Evolutionary conservation across 2,329 filamentous ascomycete species (phyloP).

Genomic region (Microsporum ferrugineum): DNA sequence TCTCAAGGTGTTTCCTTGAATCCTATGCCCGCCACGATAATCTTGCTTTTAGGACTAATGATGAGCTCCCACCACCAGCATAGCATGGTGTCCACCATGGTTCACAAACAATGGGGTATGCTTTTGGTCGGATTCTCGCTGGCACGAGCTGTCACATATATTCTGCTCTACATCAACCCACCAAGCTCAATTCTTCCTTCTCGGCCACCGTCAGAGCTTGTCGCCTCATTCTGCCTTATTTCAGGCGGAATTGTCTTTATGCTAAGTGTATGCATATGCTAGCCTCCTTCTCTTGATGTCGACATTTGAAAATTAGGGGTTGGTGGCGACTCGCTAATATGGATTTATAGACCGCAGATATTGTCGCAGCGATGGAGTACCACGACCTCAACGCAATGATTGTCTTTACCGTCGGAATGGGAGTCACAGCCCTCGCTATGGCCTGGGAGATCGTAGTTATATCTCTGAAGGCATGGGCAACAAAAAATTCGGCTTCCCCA

Average conservation of each 20-base stretch:
- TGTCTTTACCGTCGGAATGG: conserved; percentile 78
- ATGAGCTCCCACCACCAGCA: conserved; percentile 86
- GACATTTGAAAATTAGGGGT: neutral
- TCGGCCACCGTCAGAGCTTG: conserved; percentile 79
- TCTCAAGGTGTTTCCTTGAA: conserved; percentile 70
- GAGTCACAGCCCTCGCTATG: conserved; percentile 71
- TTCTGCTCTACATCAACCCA: conserved; percentile 66
- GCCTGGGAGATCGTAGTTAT: conserved; percentile 68
- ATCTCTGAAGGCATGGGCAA: conserved; percentile 79
- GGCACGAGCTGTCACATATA: conserved; percentile 66
- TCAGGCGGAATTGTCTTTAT: conserved; percentile 86
- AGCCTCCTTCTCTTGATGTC: neutral
- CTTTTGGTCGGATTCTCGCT: conserved; percentile 71
- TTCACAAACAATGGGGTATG: conserved; percentile 88
- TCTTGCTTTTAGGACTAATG: conserved; percentile 80
- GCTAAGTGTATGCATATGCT: conserved; percentile 57
- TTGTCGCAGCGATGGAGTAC: conserved; percentile 62
- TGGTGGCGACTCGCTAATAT: neutral
- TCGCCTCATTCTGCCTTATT: conserved; percentile 76
- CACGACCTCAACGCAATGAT: conserved; percentile 83
- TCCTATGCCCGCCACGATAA: conserved; percentile 75
- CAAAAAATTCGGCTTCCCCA: conserved; percentile 31
- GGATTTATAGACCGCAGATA: conserved; percentile 54
- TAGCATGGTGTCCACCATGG: conserved; percentile 76
- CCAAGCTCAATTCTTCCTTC: conserved; percentile 70